Percentiles rank a stretch among this genome's conserved stretches.
Conservation (phyloP, 1,284 basidiomycete genomes). For the Fomitopsis pinicola region DNA sequence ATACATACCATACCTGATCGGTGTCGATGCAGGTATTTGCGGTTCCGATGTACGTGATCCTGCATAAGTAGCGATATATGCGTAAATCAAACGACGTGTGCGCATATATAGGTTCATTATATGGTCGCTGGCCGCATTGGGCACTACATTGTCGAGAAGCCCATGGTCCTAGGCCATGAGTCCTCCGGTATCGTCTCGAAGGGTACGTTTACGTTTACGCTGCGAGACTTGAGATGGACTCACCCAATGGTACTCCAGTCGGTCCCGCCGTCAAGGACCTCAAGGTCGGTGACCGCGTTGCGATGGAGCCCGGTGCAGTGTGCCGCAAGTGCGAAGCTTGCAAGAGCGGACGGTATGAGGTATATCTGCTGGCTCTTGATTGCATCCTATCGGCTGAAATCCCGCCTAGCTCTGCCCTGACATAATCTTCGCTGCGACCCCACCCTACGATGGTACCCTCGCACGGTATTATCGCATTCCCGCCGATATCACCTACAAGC, state of each 20-base stretch:
- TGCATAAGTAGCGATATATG: constrained; percentile 4
- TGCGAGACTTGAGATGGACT: not conserved
- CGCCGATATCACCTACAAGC: constrained; percentile 67
- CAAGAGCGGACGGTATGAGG: constrained; percentile 80
- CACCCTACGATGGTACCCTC: constrained; percentile 87
- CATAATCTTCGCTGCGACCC: constrained; percentile 85
- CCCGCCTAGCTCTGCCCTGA: constrained; percentile 61
- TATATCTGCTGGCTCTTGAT: constrained; percentile 22
- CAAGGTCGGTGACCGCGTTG: constrained; percentile 83
- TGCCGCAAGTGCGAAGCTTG: constrained; percentile 73
- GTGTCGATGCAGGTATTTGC: constrained; percentile 67
- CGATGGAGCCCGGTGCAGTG: constrained; percentile 79
- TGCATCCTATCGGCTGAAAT: not conserved
- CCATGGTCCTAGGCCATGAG: constrained; percentile 79
- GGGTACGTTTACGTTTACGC: constrained; percentile 28
- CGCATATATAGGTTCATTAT: constrained; percentile 59
- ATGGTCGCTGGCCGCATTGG: constrained; percentile 74
- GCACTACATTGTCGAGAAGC: constrained; percentile 71
- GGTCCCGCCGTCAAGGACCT: constrained; percentile 69
- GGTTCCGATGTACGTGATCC: constrained; percentile 69
- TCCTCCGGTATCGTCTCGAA: constrained; percentile 54
- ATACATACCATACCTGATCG: not conserved
- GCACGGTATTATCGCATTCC: constrained; percentile 78
- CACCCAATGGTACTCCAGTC: constrained; percentile 34
- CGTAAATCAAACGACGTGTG: not conserved